Evolutionary conservation across 305 asterid genomes (phyloP).

Genomic region (Andrographis paniculata): DNA sequence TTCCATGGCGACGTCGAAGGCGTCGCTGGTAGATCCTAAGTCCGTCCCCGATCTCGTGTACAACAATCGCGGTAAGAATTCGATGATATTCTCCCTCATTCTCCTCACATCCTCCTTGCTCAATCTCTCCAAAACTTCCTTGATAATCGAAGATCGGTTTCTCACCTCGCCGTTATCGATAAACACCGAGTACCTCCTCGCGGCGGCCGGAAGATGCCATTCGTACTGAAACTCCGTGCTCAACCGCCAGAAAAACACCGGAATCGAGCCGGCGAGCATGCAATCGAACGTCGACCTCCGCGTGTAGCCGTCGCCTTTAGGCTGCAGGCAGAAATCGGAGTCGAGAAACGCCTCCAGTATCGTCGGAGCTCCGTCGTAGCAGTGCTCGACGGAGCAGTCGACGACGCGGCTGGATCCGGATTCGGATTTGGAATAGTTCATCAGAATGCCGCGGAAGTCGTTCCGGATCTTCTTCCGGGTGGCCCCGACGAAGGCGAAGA

Average conservation of each 20-base stretch:
- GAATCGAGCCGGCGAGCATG: constrained; percentile 71
- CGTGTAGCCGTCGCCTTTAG: constrained; percentile 65
- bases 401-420: constrained; percentile 32
- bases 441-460: constrained; percentile 47
- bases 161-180: constrained; percentile 39
- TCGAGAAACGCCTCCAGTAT: constrained; percentile 50
- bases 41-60: constrained; percentile 34
- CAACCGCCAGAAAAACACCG: constrained; percentile 51
- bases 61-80: constrained; percentile 40
- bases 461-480: constrained; percentile 44
- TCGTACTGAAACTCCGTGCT: constrained; percentile 46
- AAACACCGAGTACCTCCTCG: constrained; percentile 33
- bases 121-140: constrained; percentile 23
- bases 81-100: constrained; percentile 46
- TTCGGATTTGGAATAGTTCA: constrained; percentile 43
- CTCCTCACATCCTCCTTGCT: constrained; percentile 32
- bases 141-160: constrained; percentile 30
- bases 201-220: constrained; percentile 49
- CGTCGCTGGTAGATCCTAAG: constrained; percentile 33
- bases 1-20: constrained; percentile 60
- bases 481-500: constrained; percentile 58
- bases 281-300: constrained; percentile 63
- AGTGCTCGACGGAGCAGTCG: constrained; percentile 37
- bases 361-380: constrained; percentile 60
- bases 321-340: constrained; percentile 64